Evolutionary conservation across 306 rosid species (phyloP).

Genomic region (Corylus avellana): DNA sequence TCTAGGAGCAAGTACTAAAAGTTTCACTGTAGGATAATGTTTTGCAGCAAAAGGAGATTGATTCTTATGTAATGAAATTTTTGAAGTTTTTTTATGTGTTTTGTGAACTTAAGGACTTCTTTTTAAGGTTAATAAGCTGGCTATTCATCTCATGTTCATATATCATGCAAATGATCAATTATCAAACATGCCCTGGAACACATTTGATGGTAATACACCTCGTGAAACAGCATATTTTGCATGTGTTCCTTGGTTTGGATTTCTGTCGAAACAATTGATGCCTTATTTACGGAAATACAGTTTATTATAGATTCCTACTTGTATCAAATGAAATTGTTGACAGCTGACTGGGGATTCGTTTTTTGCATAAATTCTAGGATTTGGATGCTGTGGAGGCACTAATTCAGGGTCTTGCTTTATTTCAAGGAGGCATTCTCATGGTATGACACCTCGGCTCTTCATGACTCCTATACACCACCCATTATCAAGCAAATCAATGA

Average conservation of each 20-base stretch:
- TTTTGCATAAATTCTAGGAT: constrained; percentile 53
- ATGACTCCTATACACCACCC: neutral
- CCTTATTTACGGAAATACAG: neutral
- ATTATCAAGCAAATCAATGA: neutral
- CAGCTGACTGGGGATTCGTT: constrained; percentile 27
- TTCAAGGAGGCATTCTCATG: constrained; percentile 99
- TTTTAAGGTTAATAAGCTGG: neutral
- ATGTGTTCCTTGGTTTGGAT: neutral
- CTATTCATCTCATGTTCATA: neutral
- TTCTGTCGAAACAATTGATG: neutral
- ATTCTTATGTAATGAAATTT: neutral
- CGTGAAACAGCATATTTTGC: neutral
- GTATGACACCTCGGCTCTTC: constrained; percentile 38
- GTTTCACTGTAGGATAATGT: neutral
- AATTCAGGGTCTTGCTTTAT: constrained; percentile 97
- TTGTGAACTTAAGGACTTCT: neutral
- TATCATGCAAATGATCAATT: neutral
- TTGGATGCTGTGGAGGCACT: constrained; percentile 99
- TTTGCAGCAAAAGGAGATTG: neutral
- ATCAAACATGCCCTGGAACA: neutral
- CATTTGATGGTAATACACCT: neutral
- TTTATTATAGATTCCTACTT: constrained; percentile 1
- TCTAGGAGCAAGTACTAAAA: neutral
- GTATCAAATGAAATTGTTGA: constrained; percentile 3
- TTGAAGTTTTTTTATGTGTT: neutral